A percentile compares a stretch with the other conserved stretches of the same genome.
Conservation (phyloP, 148 eudicot genomes). For the Rhododendron ovatum region DNA sequence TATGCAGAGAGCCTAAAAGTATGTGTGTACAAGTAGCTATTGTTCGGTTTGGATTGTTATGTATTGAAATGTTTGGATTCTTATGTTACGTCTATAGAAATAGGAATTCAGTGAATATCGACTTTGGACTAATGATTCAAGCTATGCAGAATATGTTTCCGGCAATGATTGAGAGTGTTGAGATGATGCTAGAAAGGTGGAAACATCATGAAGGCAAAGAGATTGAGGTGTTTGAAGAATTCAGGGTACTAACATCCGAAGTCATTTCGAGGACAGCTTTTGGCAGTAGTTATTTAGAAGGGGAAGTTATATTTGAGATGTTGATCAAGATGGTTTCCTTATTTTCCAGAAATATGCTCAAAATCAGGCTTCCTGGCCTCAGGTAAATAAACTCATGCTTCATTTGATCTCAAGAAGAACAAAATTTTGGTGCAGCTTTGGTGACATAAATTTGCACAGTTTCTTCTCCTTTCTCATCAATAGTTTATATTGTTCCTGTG, state of each 20-base stretch:
- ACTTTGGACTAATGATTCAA: background rate
- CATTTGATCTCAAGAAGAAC: background rate
- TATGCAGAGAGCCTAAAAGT: constrained; percentile 22
- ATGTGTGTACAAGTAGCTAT: no score
- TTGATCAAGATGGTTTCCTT: background rate
- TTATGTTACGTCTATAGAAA: background rate
- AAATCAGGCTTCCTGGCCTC: background rate
- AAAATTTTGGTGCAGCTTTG: no score
- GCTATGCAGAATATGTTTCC: constrained; percentile 19
- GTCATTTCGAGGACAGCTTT: constrained; percentile 23
- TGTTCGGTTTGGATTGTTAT: background rate
- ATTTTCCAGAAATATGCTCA: background rate
- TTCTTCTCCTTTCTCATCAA: background rate
- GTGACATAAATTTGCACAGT: background rate
- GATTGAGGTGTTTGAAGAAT: constrained; percentile 14
- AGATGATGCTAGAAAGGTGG: constrained; percentile 25
- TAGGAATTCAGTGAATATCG: background rate
- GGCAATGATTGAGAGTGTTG: constrained; percentile 18
- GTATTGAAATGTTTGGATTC: background rate
- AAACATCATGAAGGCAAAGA: constrained; percentile 11
- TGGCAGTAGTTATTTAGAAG: constrained; percentile 20
- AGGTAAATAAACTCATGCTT: background rate
- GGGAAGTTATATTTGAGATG: constrained; percentile 16
- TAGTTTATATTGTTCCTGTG: background rate
- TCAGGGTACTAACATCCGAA: constrained; percentile 18